Conservation (phyloP, 2,329 filamentous ascomycete genomes). For the Ceratocystis papillata region DNA sequence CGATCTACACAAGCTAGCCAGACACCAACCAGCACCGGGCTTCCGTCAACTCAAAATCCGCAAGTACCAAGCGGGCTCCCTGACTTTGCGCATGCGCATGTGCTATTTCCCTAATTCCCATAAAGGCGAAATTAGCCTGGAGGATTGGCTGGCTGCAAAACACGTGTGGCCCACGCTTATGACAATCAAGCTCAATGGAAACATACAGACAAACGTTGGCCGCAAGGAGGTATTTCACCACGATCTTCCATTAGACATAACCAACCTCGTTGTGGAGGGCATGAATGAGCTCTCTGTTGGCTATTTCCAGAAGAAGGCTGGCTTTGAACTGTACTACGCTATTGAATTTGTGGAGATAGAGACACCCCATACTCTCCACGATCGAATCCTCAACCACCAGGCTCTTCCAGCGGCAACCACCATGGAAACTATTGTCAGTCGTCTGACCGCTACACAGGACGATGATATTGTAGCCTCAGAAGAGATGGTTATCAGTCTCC, state of each 20-base stretch:
- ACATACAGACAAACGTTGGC: constrained; percentile 35
- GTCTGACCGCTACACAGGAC: neutral
- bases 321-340: constrained; percentile 40
- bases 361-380: constrained; percentile 37
- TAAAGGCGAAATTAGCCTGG: neutral
- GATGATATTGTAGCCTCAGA: constrained; percentile 29
- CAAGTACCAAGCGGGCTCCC: constrained; percentile 12
- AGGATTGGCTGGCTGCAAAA: constrained; percentile 4
- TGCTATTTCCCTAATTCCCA: constrained; percentile 3
- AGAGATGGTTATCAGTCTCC: constrained; percentile 54
- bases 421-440: neutral
- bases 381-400: constrained; percentile 32
- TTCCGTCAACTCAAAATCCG: constrained; percentile 9
- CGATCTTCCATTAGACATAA: constrained; percentile 67
- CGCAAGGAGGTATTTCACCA: constrained; percentile 63
- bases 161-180: constrained; percentile 11
- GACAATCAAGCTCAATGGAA: constrained; percentile 11
- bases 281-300: constrained; percentile 51
- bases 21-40: neutral
- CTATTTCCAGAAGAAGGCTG: constrained; percentile 27
- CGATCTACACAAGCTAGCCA: neutral
- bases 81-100: constrained; percentile 13
- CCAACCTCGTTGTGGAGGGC: constrained; percentile 46
- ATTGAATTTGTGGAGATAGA: constrained; percentile 58
- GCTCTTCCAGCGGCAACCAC: constrained; percentile 32